A percentile compares a stretch with the other conserved stretches of the same genome.
phyloP scores from a whole-genome alignment of 1,139 yeast species.

The Diutina pseudorugosa region DNA sequence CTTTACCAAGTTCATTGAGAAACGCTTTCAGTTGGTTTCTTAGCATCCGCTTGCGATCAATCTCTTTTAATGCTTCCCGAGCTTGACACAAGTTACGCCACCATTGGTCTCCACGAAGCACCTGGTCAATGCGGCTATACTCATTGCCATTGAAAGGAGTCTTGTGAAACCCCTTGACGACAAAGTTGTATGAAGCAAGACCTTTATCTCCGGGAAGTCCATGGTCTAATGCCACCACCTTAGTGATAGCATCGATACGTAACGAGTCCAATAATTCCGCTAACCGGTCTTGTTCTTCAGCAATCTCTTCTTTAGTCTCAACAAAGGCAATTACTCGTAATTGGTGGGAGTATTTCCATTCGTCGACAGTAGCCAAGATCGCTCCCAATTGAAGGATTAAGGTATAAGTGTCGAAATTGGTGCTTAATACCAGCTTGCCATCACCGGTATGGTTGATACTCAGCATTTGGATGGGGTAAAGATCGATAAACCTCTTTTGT shows the following conservation, averaged over 20 bases:
- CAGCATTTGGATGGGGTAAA: slow-evolving; percentile 95
- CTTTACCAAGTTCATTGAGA: neutral
- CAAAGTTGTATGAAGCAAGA: slow-evolving; percentile 57
- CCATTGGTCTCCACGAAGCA: slow-evolving; percentile 35
- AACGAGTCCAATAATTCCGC: slow-evolving; percentile 53
- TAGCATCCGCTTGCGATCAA: slow-evolving; percentile 14
- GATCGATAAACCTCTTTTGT: slow-evolving; percentile 47
- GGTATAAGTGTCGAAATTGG: slow-evolving; percentile 91
- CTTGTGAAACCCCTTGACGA: slow-evolving; percentile 51
- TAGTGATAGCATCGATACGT: slow-evolving; percentile 68
- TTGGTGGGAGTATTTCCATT: slow-evolving; percentile 58
- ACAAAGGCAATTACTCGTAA: slow-evolving; percentile 84
- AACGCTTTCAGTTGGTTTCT: neutral
- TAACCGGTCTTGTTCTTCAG: slow-evolving; percentile 56
- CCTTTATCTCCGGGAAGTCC: slow-evolving; percentile 19
- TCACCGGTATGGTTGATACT: slow-evolving; percentile 56
- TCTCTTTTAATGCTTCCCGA: slow-evolving; percentile 29
- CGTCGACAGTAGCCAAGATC: slow-evolving; percentile 81
- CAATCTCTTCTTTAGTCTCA: slow-evolving; percentile 57
- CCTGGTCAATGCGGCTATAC: slow-evolving; percentile 21
- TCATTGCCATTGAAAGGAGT: slow-evolving; percentile 15
- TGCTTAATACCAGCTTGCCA: slow-evolving; percentile 63
- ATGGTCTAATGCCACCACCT: slow-evolving; percentile 55
- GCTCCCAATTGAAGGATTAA: slow-evolving; percentile 88
- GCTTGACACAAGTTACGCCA: slow-evolving; percentile 58